Evolutionary conservation across 2,329 filamentous ascomycete species (phyloP).

Genomic region (Dryadomyces quercus-mongolicae): DNA sequence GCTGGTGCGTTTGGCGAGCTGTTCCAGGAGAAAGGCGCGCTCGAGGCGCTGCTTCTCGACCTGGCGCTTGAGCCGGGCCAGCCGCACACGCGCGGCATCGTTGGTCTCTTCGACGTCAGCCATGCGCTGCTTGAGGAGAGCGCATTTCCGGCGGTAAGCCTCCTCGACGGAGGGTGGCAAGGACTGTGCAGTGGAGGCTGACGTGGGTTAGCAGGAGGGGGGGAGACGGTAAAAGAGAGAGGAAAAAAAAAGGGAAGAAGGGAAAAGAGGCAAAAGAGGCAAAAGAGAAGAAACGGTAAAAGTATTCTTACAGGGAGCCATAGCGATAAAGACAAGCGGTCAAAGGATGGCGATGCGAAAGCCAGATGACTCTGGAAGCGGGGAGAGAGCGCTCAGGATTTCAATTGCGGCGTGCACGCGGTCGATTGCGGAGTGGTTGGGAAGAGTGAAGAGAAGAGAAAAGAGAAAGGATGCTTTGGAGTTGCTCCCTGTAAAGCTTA

Average conservation of each 20-base stretch:
- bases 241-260: too few species aligned
- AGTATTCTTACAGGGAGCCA: neutral
- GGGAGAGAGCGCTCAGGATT: neutral
- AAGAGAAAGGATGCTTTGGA: too few species aligned
- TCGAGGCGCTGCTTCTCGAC: constrained; percentile 88
- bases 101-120: constrained; percentile 88
- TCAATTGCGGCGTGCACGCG: neutral
- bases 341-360: neutral
- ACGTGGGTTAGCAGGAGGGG: too few species aligned
- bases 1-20: constrained; percentile 62
- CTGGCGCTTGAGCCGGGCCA: constrained; percentile 68
- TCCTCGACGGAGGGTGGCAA: constrained; percentile 86
- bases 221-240: too few species aligned
- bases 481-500: neutral
- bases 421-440: too few species aligned
- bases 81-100: constrained; percentile 67
- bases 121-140: constrained; percentile 82
- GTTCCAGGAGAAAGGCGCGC: constrained; percentile 62
- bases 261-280: neutral
- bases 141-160: constrained; percentile 92
- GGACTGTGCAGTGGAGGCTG: constrained; percentile 16
- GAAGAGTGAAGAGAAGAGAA: too few species aligned
- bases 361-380: too few species aligned
- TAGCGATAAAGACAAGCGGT: neutral
- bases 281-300: neutral